Percentiles rank a stretch among this genome's conserved stretches.
Evolutionary conservation across 148 eudicot species (phyloP).

Genomic region (Suaeda aralocaspica): DNA sequence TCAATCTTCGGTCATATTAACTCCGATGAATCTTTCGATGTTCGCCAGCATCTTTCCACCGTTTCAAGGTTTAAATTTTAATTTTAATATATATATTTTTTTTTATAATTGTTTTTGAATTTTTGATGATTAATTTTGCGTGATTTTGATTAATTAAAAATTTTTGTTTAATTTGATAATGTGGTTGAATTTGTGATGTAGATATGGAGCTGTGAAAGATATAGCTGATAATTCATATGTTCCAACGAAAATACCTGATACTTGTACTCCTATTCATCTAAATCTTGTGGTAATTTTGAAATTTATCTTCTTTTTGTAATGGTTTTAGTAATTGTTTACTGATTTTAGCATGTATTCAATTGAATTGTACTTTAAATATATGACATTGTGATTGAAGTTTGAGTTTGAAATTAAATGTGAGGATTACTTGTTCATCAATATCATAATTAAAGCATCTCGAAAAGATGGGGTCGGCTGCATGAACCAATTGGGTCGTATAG

Average conservation of each 20-base stretch:
- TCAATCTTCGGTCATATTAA: slow-evolving; percentile 20
- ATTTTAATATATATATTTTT: background rate
- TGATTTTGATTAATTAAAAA: background rate
- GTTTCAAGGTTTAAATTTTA: slow-evolving; percentile 53
- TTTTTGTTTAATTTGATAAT: background rate
- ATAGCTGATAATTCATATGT: slow-evolving; percentile 43
- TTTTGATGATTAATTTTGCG: background rate
- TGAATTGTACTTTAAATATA: no score
- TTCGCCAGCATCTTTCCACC: slow-evolving; percentile 80
- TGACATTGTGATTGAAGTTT: background rate
- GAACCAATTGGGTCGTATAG: no score
- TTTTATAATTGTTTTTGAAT: background rate
- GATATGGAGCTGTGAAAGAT: slow-evolving; percentile 62
- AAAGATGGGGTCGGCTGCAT: background rate
- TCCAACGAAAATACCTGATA: slow-evolving; percentile 58
- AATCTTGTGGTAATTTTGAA: slow-evolving; percentile 97
- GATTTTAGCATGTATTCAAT: background rate
- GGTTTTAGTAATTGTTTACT: background rate
- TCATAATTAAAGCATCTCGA: no score
- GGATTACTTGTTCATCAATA: background rate
- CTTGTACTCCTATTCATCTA: slow-evolving; percentile 78
- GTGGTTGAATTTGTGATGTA: slow-evolving; percentile 24
- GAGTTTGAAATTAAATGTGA: background rate
- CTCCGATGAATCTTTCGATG: slow-evolving; percentile 57
- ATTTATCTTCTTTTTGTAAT: background rate